Evolutionary conservation across 2,329 filamentous ascomycete genomes (phyloP).

Genomic region (Hypoxylon sp.): DNA sequence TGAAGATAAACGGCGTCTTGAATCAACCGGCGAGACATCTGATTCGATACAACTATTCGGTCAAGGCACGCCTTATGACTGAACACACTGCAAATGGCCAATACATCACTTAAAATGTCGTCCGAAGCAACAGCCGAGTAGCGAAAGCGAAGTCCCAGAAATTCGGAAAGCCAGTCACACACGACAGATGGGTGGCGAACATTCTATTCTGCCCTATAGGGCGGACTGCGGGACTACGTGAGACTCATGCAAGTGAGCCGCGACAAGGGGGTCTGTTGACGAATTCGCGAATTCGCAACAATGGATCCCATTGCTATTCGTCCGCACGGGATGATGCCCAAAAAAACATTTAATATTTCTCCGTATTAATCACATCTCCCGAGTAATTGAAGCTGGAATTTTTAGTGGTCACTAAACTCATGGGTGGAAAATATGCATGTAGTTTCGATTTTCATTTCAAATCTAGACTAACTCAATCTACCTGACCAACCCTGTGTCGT

Average conservation of each 20-base stretch:
- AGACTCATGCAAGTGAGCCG: slow-evolving; percentile 29
- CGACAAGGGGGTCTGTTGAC: slow-evolving; percentile 14
- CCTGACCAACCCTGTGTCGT: slow-evolving; percentile 12
- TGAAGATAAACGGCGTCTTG: slow-evolving; percentile 6
- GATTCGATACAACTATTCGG: slow-evolving; percentile 25
- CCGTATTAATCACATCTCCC: slow-evolving; percentile 15
- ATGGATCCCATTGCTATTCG: slow-evolving; percentile 24
- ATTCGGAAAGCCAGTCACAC: slow-evolving; percentile 6
- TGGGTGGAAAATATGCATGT: no score
- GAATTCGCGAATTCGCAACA: slow-evolving; percentile 12
- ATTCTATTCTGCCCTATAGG: slow-evolving; percentile 24
- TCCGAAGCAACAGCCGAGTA: slow-evolving; percentile 22
- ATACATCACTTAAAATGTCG: no score
- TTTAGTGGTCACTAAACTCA: slow-evolving; percentile 17
- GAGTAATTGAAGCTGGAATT: neutral
- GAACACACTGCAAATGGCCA: slow-evolving; percentile 3
- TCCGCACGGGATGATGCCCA: slow-evolving; percentile 2
- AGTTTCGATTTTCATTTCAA: slow-evolving; percentile 9
- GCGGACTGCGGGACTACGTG: slow-evolving; percentile 13
- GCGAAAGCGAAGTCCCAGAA: slow-evolving; percentile 4
- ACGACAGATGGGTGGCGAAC: neutral
- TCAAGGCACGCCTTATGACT: slow-evolving; percentile 19
- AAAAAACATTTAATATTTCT: slow-evolving; percentile 14
- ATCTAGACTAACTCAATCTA: slow-evolving; percentile 19
- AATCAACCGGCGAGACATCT: slow-evolving; percentile 8